These are phyloP conservation scores for Tricholoma sp. DNA, from an alignment of 768 basidiomycete species.

Conservation along the genomic window DNA sequence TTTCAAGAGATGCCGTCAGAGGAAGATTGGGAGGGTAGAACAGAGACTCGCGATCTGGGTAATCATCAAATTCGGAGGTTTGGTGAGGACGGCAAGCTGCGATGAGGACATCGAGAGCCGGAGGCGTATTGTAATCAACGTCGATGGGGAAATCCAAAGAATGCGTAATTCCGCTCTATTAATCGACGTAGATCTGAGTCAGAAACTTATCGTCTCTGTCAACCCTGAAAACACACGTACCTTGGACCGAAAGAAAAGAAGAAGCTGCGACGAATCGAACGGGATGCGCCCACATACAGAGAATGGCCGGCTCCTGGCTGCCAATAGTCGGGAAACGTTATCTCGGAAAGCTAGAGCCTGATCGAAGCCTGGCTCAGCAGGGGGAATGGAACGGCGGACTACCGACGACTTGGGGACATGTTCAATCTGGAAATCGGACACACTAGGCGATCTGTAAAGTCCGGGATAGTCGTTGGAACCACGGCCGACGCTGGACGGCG, in stretches of 20 bases:
- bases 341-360: slow-evolving; percentile 51
- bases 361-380: slow-evolving; percentile 30
- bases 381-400: slow-evolving; percentile 26
- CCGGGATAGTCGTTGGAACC: slow-evolving; percentile 20
- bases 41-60: slow-evolving; percentile 58
- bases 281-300: slow-evolving; percentile 65
- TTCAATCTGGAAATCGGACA: slow-evolving; percentile 66
- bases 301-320: slow-evolving; percentile 57
- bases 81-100: slow-evolving; percentile 68
- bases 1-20: slow-evolving; percentile 70
- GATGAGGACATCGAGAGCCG: slow-evolving; percentile 74
- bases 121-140: slow-evolving; percentile 67
- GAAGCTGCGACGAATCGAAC: slow-evolving; percentile 60
- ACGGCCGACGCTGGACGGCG: slow-evolving; percentile 18
- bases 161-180: slow-evolving; percentile 71
- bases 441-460: slow-evolving; percentile 36
- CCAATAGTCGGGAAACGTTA: slow-evolving; percentile 50
- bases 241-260: slow-evolving; percentile 78
- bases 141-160: slow-evolving; percentile 81
- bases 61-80: slow-evolving; percentile 45
- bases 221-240: slow-evolving; percentile 29
- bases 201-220: neutral
- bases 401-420: slow-evolving; percentile 35
- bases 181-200: slow-evolving; percentile 4
- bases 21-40: slow-evolving; percentile 72